These are phyloP conservation scores for Arthroderma sp. DNA, from an alignment of 2,329 filamentous ascomycete genomes.

Conservation along the genomic window DNA sequence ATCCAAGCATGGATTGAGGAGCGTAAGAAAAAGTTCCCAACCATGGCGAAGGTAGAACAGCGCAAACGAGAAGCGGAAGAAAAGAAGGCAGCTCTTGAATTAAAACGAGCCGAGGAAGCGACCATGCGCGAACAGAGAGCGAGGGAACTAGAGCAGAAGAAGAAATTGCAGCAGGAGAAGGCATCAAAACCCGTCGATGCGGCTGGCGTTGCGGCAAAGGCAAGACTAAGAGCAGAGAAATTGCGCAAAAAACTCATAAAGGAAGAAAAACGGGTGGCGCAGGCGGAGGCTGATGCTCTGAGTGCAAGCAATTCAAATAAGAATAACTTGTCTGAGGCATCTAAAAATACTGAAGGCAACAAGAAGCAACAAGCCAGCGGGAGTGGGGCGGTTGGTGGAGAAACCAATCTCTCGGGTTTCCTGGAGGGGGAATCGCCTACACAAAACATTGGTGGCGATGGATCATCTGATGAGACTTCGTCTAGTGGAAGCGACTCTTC, in stretches of 20 bases:
- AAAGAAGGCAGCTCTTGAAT: conserved; percentile 53
- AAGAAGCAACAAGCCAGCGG: too few species aligned
- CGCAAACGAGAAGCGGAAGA: conserved; percentile 33
- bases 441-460: background rate
- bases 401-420: too few species aligned
- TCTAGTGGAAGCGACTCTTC: conserved; percentile 24
- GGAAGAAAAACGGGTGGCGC: conserved; percentile 43
- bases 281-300: conserved; percentile 32
- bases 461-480: conserved; percentile 24
- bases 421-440: background rate
- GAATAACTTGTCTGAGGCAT: background rate
- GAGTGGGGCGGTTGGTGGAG: too few species aligned
- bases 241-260: conserved; percentile 43
- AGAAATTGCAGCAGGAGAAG: conserved; percentile 14
- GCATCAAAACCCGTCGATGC: conserved; percentile 16
- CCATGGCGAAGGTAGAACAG: conserved; percentile 49
- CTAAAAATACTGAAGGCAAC: too few species aligned
- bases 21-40: conserved; percentile 68
- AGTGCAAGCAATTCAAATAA: conserved; percentile 4
- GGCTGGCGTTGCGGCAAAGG: conserved; percentile 23
- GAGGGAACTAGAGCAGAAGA: conserved; percentile 23
- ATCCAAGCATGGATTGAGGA: conserved; percentile 70
- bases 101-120: conserved; percentile 35
- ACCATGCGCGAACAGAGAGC: conserved; percentile 21
- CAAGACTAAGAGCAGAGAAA: conserved; percentile 30